Conservation (phyloP, 2,329 filamentous ascomycete genomes). For the Monilinia vaccinii-corymbosi region DNA sequence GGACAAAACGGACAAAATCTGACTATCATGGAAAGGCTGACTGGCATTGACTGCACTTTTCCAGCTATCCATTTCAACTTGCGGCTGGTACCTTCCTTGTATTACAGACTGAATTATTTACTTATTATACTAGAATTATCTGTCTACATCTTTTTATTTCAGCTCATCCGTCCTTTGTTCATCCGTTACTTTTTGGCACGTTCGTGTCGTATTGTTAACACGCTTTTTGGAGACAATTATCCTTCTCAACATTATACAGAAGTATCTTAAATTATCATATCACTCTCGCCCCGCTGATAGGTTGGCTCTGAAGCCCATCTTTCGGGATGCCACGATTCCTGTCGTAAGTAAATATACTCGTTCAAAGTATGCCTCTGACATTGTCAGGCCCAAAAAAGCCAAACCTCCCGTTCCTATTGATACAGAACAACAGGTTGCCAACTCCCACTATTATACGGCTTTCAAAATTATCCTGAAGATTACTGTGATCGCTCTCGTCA, state of each 20-base stretch:
- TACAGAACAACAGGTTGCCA: neutral
- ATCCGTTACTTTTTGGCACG: neutral
- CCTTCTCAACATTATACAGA: conserved; percentile 3
- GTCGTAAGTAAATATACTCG: neutral
- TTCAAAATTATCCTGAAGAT: conserved; percentile 2
- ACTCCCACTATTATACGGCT: neutral
- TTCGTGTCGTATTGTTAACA: conserved; percentile 11
- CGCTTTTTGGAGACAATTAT: conserved; percentile 6
- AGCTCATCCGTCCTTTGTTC: neutral
- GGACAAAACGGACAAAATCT: neutral
- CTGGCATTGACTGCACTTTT: neutral
- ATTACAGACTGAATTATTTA: neutral
- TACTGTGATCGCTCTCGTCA: neutral
- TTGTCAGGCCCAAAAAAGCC: neutral
- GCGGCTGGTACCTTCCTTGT: conserved; percentile 2
- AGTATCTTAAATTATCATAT: neutral
- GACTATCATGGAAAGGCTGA: neutral
- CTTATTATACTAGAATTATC: neutral
- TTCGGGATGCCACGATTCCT: neutral
- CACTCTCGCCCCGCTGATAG: neutral
- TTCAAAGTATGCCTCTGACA: neutral
- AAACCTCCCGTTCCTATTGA: neutral
- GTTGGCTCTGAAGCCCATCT: neutral
- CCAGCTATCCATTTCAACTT: neutral
- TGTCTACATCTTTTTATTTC: neutral